Percentiles rank a stretch among this genome's conserved stretches.
Conservation (phyloP, 2,329 filamentous ascomycete species). For the Didymella lethalis region DNA sequence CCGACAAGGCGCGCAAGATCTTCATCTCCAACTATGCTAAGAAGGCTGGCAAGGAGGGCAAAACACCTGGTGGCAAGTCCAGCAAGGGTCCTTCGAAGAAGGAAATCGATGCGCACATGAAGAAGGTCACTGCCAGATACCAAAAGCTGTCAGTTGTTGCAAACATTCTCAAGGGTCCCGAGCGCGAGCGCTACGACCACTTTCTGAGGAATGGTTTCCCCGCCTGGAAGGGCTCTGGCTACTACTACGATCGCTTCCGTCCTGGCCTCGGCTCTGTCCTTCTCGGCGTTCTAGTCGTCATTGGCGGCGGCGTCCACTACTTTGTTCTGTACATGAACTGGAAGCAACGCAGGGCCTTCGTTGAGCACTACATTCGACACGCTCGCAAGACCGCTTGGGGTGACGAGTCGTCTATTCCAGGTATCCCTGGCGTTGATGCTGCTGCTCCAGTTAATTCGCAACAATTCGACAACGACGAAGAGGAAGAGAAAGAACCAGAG, state of each 20-base stretch:
- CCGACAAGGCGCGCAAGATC: constrained; percentile 91
- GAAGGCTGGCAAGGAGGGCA: constrained; percentile 57
- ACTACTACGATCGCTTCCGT: constrained; percentile 95
- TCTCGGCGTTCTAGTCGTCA: constrained; percentile 78
- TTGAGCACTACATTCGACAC: constrained; percentile 89
- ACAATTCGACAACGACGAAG: constrained; percentile 38
- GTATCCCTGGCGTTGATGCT: constrained; percentile 68
- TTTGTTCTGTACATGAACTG: constrained; percentile 83
- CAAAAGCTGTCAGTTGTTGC: constrained; percentile 83
- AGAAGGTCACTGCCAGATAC: constrained; percentile 83
- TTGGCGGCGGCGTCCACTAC: constrained; percentile 89
- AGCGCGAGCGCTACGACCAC: constrained; percentile 89
- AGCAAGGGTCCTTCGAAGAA: constrained; percentile 74
- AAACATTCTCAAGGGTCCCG: constrained; percentile 82
- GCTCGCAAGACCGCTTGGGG: constrained; percentile 91
- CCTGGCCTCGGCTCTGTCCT: constrained; percentile 89
- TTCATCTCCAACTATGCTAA: constrained; percentile 72
- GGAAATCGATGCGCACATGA: constrained; percentile 80
- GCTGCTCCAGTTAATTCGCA: constrained; percentile 45
- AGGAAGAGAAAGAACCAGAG: constrained; percentile 58
- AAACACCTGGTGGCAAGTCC: constrained; percentile 67
- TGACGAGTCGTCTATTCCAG: constrained; percentile 71
- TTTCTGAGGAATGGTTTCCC: constrained; percentile 95
- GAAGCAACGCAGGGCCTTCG: constrained; percentile 89
- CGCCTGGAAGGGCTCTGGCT: constrained; percentile 94